phyloP scores from a whole-genome alignment of 2,329 filamentous ascomycete genomes.

The Cladosporium phlei region DNA sequence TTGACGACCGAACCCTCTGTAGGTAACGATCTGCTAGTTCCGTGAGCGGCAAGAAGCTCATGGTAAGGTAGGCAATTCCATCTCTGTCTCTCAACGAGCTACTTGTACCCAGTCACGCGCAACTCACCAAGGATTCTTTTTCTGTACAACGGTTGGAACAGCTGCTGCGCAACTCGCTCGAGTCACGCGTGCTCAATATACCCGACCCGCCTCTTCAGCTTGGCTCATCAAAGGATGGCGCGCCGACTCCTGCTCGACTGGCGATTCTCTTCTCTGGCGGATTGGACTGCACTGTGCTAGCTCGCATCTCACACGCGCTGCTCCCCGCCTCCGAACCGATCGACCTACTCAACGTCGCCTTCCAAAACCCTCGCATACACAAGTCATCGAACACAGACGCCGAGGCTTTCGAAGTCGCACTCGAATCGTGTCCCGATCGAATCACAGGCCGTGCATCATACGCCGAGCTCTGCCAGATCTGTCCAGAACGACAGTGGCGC shows the following conservation, averaged over 20 bases:
- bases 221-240: neutral
- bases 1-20: neutral
- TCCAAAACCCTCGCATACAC: slow-evolving; percentile 78
- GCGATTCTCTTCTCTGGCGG: slow-evolving; percentile 91
- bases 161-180: slow-evolving; percentile 26
- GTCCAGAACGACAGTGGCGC: slow-evolving; percentile 69
- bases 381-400: slow-evolving; percentile 26
- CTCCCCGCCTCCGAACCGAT: slow-evolving; percentile 65
- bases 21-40: neutral
- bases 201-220: slow-evolving; percentile 41
- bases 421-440: slow-evolving; percentile 84
- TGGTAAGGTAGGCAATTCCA: slow-evolving; percentile 32
- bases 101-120: slow-evolving; percentile 5
- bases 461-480: slow-evolving; percentile 65
- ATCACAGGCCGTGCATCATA: slow-evolving; percentile 77
- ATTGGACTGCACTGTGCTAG: slow-evolving; percentile 85
- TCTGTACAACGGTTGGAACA: slow-evolving; percentile 22
- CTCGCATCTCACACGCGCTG: slow-evolving; percentile 72
- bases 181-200: slow-evolving; percentile 52
- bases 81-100: slow-evolving; percentile 26
- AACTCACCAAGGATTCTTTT: slow-evolving; percentile 19
- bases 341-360: slow-evolving; percentile 91
- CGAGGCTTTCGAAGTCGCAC: slow-evolving; percentile 42
- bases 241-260: slow-evolving; percentile 46
- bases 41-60: slow-evolving; percentile 23